Conservation (phyloP, 1,284 basidiomycete genomes). For the Pseudomicrostroma phylloplanum region DNA sequence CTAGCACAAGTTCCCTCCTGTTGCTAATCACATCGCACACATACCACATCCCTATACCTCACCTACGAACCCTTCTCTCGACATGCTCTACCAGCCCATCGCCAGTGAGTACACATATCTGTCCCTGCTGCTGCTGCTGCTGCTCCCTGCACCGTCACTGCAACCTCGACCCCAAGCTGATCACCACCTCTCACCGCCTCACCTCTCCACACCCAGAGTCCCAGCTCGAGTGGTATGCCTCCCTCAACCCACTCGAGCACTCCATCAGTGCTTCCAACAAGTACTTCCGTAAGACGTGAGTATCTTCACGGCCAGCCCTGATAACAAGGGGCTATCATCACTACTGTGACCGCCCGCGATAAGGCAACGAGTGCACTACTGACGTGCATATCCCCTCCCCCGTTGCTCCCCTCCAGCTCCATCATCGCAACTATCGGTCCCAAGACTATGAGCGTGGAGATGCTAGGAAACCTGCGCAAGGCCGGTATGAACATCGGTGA, state of each 20-base stretch:
- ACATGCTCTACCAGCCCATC: constrained; percentile 38
- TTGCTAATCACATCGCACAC: no score
- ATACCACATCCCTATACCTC: neutral
- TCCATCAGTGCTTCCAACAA: constrained; percentile 36
- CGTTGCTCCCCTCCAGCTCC: constrained; percentile 23
- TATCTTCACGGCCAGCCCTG: constrained; percentile 3
- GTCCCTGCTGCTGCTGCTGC: neutral
- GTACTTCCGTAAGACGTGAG: constrained; percentile 49
- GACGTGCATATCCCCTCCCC: neutral
- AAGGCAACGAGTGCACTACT: no score
- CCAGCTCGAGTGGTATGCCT: constrained; percentile 50
- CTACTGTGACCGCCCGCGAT: no score
- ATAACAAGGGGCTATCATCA: no score
- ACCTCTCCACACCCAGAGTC: constrained; percentile 7
- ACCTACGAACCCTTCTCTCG: neutral
- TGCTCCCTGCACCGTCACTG: neutral
- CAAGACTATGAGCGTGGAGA: constrained; percentile 47
- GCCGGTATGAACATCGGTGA: constrained; percentile 49
- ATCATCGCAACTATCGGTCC: constrained; percentile 50
- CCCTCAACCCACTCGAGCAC: constrained; percentile 48
- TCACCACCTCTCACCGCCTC: neutral
- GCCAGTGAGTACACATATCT: constrained; percentile 17
- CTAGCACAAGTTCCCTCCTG: no score
- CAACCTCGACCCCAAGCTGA: no score
- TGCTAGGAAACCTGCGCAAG: constrained; percentile 44